Evolutionary conservation across 2,329 filamentous ascomycete species (phyloP).

Genomic region (Ramularia endophylla): DNA sequence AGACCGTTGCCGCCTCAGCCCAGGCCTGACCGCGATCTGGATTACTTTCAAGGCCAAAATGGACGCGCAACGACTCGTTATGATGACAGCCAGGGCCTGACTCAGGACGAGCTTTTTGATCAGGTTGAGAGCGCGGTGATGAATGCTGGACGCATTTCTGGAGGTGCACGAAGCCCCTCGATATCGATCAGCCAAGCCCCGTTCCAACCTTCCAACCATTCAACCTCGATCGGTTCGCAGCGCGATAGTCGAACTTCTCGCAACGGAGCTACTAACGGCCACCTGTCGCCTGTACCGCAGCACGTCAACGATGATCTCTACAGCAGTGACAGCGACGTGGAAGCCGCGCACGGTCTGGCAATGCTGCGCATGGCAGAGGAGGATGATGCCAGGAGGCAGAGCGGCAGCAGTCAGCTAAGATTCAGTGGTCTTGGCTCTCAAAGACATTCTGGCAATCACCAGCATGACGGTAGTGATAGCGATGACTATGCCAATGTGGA

Average conservation of each 20-base stretch:
- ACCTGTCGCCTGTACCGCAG: slow-evolving; percentile 39
- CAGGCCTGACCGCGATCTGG: slow-evolving; percentile 32
- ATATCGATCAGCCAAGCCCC: slow-evolving; percentile 34
- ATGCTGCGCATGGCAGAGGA: slow-evolving; percentile 81
- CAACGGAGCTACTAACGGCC: slow-evolving; percentile 37
- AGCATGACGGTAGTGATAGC: slow-evolving; percentile 59
- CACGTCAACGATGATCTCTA: slow-evolving; percentile 44
- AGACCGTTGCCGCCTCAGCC: slow-evolving; percentile 56
- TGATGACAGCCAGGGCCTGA: slow-evolving; percentile 20
- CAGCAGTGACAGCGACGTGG: slow-evolving; percentile 77
- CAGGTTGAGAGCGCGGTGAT: slow-evolving; percentile 51
- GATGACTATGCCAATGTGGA: slow-evolving; percentile 65
- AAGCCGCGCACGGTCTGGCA: slow-evolving; percentile 75
- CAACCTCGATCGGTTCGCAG: slow-evolving; percentile 23
- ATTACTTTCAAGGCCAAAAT: slow-evolving; percentile 30
- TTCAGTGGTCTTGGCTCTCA: slow-evolving; percentile 43
- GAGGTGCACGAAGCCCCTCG: slow-evolving; percentile 27
- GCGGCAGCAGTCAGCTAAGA: slow-evolving; percentile 40
- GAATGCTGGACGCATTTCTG: slow-evolving; percentile 25
- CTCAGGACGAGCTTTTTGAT: slow-evolving; percentile 52
- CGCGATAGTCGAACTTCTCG: slow-evolving; percentile 15
- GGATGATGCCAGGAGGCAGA: slow-evolving; percentile 53
- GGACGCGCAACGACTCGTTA: neutral
- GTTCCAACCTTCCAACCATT: slow-evolving; percentile 20
- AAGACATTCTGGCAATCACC: slow-evolving; percentile 28